These are phyloP conservation scores for Solanum dulcamara DNA, from an alignment of 257 asterid genomes.

Conservation along the genomic window DNA sequence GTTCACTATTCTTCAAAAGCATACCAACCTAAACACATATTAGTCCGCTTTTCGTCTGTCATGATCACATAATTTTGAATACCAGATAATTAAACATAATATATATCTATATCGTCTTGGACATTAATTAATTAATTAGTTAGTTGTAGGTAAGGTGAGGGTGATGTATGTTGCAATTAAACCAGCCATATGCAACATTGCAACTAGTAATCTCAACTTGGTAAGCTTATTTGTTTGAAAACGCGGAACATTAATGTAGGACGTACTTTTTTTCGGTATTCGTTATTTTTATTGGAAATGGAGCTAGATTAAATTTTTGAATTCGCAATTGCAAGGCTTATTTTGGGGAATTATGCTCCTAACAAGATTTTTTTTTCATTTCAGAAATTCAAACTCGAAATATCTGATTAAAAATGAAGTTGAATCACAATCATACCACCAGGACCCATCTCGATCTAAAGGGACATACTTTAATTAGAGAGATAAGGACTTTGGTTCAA, in stretches of 20 bases:
- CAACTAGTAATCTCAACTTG: background rate
- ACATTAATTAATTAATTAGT: background rate
- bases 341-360: accelerated
- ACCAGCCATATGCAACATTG: background rate
- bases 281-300: accelerated
- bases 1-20: too few relatives aligned
- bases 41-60: background rate
- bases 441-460: background rate
- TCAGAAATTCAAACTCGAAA: accelerated
- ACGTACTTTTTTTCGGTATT: background rate
- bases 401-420: background rate
- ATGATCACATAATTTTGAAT: background rate
- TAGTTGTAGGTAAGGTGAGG: background rate
- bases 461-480: background rate
- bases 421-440: accelerated
- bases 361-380: background rate
- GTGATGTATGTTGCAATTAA: background rate
- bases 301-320: accelerated
- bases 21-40: too few relatives aligned
- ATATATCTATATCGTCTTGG: background rate
- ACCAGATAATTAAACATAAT: background rate
- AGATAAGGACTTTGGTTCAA: background rate
- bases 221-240: background rate
- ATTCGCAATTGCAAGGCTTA: accelerated
- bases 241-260: background rate